Evolutionary conservation across 345 rosid genomes (phyloP).

Genomic region (Populus ilicifolia): DNA sequence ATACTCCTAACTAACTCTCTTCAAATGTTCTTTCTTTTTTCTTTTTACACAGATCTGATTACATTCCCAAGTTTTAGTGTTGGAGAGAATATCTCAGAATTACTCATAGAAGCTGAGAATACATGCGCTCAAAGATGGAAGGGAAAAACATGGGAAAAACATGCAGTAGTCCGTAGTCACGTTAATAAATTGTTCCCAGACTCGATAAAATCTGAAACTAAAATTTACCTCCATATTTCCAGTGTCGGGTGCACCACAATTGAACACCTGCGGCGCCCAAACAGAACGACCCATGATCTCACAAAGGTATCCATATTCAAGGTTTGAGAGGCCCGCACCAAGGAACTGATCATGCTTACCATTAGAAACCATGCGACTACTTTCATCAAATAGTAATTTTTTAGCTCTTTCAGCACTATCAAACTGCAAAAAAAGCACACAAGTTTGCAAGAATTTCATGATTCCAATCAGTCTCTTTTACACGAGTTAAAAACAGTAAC

Average conservation of each 20-base stretch:
- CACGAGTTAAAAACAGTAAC: background rate
- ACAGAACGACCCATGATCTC: conserved; percentile 95
- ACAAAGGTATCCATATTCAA: conserved; percentile 93
- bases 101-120: background rate
- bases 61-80: background rate
- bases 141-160: background rate
- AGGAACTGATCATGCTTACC: conserved; percentile 44
- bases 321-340: conserved; percentile 93
- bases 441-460: conserved; percentile 7
- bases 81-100: background rate
- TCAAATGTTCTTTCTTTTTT: background rate
- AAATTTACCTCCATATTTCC: conserved; percentile 96
- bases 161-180: background rate
- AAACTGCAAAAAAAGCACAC: conserved; percentile 44
- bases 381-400: conserved; percentile 49
- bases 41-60: background rate
- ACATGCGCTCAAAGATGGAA: background rate
- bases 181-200: background rate
- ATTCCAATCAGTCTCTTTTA: background rate
- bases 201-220: background rate
- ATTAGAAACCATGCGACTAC: conserved; percentile 23
- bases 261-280: conserved; percentile 97
- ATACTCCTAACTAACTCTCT: background rate
- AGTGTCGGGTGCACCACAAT: conserved; percentile 97
- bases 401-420: conserved; percentile 88